These are phyloP conservation scores for Aspergillus quadricinctus DNA, from an alignment of 2,329 filamentous ascomycete genomes.

Conservation along the genomic window DNA sequence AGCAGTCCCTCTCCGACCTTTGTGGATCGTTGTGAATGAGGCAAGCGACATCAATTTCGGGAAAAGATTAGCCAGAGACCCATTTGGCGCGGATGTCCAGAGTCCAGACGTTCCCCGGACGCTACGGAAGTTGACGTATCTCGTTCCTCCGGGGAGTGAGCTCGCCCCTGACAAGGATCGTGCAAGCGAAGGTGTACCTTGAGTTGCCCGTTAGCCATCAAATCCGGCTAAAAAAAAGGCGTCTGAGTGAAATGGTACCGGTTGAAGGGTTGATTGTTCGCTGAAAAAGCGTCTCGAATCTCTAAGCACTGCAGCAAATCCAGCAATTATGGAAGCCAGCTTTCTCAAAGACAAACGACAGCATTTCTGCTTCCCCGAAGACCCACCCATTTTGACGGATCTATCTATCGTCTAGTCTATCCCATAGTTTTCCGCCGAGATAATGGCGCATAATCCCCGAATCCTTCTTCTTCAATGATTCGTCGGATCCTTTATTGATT, in stretches of 20 bases:
- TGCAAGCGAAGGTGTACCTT: background rate
- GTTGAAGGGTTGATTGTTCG: too few relatives aligned
- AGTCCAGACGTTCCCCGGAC: background rate
- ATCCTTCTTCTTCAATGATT: background rate
- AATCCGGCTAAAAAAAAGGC: too few relatives aligned
- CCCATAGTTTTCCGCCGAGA: too few relatives aligned
- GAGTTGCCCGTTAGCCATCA: too few relatives aligned
- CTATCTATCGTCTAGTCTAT: background rate
- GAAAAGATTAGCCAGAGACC: background rate
- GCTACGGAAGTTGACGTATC: background rate
- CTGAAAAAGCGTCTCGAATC: too few relatives aligned
- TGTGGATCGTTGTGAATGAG: background rate
- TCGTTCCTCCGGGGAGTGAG: background rate
- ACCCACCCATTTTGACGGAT: background rate
- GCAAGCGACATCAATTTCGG: too few relatives aligned
- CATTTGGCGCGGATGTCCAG: background rate
- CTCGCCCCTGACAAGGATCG: background rate
- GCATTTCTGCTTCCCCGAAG: background rate
- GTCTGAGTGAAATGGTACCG: too few relatives aligned
- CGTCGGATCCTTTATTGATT: background rate
- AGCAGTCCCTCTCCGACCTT: background rate
- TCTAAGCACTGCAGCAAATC: too few relatives aligned
- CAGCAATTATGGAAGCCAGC: too few relatives aligned
- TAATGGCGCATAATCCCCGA: background rate
- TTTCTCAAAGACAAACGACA: too few relatives aligned